Evolutionary conservation across 345 rosid species (phyloP).

Genomic region (Aquilaria sinensis): DNA sequence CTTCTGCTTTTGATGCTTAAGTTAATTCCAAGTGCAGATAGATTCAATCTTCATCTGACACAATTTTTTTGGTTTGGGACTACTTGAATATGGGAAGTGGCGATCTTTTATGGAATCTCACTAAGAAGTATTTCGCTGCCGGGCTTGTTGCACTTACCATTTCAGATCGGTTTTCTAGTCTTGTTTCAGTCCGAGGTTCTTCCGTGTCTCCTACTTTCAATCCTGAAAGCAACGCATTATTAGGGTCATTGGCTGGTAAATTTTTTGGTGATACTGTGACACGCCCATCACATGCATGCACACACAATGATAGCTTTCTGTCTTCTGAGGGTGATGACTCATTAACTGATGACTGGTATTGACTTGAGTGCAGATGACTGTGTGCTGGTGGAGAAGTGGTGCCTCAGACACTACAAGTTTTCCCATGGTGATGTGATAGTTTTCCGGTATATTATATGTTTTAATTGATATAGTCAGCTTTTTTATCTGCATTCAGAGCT

Average conservation of each 20-base stretch:
- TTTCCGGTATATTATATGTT: slow-evolving; percentile 44
- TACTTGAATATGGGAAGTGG: slow-evolving; percentile 40
- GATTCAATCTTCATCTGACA: slow-evolving; percentile 13
- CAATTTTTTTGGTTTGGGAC: slow-evolving; percentile 10
- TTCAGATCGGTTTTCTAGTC: slow-evolving; percentile 57
- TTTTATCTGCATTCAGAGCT: too few relatives aligned
- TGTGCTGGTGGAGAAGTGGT: slow-evolving; percentile 72
- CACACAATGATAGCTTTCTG: too few relatives aligned
- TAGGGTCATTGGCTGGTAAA: slow-evolving; percentile 20
- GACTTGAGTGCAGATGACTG: slow-evolving; percentile 59
- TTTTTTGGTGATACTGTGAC: neutral
- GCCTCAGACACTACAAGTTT: slow-evolving; percentile 70
- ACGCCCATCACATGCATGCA: neutral
- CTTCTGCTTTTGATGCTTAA: slow-evolving; percentile 6
- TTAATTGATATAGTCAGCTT: too few relatives aligned
- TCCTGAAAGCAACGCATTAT: slow-evolving; percentile 28
- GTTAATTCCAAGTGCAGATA: slow-evolving; percentile 30
- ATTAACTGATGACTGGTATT: slow-evolving; percentile 11
- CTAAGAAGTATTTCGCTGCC: slow-evolving; percentile 45
- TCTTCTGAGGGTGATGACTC: neutral
- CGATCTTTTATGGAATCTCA: slow-evolving; percentile 36
- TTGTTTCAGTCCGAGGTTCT: slow-evolving; percentile 49
- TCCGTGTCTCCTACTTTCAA: slow-evolving; percentile 87
- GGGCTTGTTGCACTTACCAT: slow-evolving; percentile 60
- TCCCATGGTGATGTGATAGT: slow-evolving; percentile 75